Base-by-base conservation (phyloP, 768 basidiomycete genomes). In the Suillus hirtellus region DNA sequence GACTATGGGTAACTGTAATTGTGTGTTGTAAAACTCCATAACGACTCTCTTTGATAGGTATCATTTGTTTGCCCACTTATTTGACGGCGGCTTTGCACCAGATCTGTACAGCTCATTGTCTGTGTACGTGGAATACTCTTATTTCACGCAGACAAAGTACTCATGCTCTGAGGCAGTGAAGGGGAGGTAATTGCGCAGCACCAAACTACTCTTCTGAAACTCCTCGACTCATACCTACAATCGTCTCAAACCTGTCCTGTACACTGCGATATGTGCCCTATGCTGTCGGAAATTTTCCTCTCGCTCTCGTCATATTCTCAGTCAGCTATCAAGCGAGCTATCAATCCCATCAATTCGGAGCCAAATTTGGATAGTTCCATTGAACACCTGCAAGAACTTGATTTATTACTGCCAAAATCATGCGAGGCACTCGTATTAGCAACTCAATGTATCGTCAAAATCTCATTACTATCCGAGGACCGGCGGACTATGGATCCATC, bases 161-260 rank as follows among this genome's bases (percentile, higher is more conserved):
- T 61, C 47, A 64, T 62, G 44, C 63, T 73, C 55, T 63, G 60
- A 65, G 56, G 38, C 72, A 92, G 92, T 63, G 65, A 76, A 27
- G 86, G 83, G 53, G 93, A 95, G 76, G 80, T 87, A 14, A 84
- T 95, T 46, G 86, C 92, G 6, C 92, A 94, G 0, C 88, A 90
- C 67, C 95, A 96, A 73, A 93, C 88, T 4, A 90, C 86, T n/a
- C 77, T 96, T 12, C 84, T 97, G 63, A 96, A 95, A 75, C 79
- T 96, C 17, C 78, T 95, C 14, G 95, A 96, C 72, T 90, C 93
- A 1, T 89, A 92, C 71, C 78, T 95, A 60, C 89, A 92, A 66
- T 82, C 86, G 14, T 76, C 77, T 34, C 78, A 79, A 66, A 68
- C 76, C 60, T 68, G 70, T 60, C 35, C 64, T 54, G 74, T 78